These are phyloP conservation scores for Cunninghamia lanceolata DNA, from an alignment of 75 land plant species.

Conservation along the genomic window DNA sequence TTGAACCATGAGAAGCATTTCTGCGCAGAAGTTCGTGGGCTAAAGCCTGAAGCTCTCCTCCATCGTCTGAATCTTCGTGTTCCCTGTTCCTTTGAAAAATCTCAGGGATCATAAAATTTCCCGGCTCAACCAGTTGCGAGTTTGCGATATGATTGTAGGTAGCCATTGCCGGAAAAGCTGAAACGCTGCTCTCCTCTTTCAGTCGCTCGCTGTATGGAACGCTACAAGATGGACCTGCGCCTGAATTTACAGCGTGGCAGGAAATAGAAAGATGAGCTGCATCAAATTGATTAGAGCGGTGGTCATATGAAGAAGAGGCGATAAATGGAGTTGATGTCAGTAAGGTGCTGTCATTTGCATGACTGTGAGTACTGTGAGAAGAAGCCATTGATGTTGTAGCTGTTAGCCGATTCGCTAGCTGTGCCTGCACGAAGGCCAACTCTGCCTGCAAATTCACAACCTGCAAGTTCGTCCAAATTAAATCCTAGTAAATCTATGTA, in stretches of 20 bases:
- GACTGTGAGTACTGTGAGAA: background rate
- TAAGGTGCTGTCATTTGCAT: background rate
- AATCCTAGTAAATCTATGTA: background rate
- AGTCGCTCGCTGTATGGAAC: conserved; percentile 14
- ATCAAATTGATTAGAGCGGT: conserved; percentile 38
- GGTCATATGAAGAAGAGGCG: conserved; percentile 44
- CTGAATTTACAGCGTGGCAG: conserved; percentile 10
- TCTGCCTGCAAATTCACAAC: conserved; percentile 90
- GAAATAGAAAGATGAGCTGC: conserved; percentile 35
- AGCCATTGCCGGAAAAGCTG: background rate
- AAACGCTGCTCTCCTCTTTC: background rate
- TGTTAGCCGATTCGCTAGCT: conserved; percentile 42
- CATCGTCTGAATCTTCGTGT: background rate
- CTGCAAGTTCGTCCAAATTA: conserved; percentile 25
- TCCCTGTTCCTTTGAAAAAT: conserved; percentile 2
- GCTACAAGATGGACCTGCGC: conserved; percentile 21
- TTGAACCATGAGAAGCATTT: conserved; percentile 5
- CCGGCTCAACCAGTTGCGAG: background rate
- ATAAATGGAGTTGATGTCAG: conserved; percentile 18
- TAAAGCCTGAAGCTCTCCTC: conserved; percentile 42
- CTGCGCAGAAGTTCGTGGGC: conserved; percentile 57
- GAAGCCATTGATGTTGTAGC: conserved; percentile 20
- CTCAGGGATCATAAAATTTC: background rate
- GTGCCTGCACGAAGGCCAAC: conserved; percentile 63
- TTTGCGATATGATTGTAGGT: background rate